Percentiles rank a stretch among this genome's conserved stretches.
Evolutionary conservation across 441 rosid genomes (phyloP).

Genomic region (Macaranga tanarius): DNA sequence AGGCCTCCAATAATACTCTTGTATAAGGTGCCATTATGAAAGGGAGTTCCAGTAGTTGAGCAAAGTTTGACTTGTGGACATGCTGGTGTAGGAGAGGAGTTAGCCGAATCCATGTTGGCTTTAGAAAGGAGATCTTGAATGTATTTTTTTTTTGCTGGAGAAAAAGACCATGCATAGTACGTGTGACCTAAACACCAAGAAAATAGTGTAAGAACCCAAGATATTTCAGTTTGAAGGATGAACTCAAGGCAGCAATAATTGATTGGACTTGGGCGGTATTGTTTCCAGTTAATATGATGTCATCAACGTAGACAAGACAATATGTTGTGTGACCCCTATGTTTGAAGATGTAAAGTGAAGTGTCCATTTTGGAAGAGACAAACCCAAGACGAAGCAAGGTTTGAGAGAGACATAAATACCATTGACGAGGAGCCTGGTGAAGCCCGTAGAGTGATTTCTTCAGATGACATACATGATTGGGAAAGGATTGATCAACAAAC

Average conservation of each 20-base stretch:
- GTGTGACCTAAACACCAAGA: background rate
- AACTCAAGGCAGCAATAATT: too few species aligned
- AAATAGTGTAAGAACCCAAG: background rate
- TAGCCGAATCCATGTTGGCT: background rate
- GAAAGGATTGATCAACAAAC: too few species aligned
- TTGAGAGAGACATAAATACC: background rate
- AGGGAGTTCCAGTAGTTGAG: background rate
- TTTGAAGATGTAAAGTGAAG: background rate
- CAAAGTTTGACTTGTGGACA: too few species aligned
- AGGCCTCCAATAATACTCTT: background rate
- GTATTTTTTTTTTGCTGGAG: background rate
- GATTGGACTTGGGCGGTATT: too few species aligned
- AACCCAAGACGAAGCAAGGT: background rate
- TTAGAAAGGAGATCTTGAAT: background rate
- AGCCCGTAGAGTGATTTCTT: background rate
- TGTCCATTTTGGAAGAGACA: background rate
- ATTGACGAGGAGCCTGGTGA: background rate
- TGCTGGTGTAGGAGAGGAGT: background rate
- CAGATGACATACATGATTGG: too few species aligned
- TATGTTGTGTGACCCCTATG: background rate
- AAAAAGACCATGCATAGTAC: too few species aligned
- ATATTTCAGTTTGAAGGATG: background rate
- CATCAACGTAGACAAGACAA: background rate
- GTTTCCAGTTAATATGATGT: too few species aligned
- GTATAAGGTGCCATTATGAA: too few species aligned